Base-by-base conservation (phyloP, 169 alveolate species). In the Plasmodium relictum region DNA sequence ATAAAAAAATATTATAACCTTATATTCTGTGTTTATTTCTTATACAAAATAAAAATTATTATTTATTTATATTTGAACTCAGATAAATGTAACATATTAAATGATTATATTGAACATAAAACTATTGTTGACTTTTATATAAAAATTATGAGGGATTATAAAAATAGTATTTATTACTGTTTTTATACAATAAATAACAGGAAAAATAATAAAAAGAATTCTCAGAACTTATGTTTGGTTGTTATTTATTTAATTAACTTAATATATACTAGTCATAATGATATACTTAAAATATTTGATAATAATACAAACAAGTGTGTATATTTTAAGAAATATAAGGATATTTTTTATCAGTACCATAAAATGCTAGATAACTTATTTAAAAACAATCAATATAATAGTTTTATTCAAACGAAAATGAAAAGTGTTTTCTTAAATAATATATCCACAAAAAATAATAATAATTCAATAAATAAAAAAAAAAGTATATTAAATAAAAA, bases 21-120 rank as follows among this genome's bases (percentile, higher is more conserved):
- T 45, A 6, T 76, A 41, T 45, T 76, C 26, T 76, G 63, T 63
- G 76, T 50, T n/a, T 76, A 76, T 56, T 63, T 76, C 14, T 18
- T 76, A 5, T 76, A 76, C 39, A 76, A 76, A 76, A 48, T 76
- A 41, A 76, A 76, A 41, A 76, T 76, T 14, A n/a, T 63, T 8
- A 63, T 56, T 12, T 63, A 4, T 48, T n/a, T 76, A 48, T 54
- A 63, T 56, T 8, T 76, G 10, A 42, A 76, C 22, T 68, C 45
- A 14, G 9, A 12, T 8, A 45, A 37, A 39, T 62, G 50, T 24
- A 24, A 14, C 12, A 42, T 76, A n/a, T 42, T 76, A 45, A 76
- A 76, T 76, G 89, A 76, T 14, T 18, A 52, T 2, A 39, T 76
- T 0, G 41, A 76, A n/a, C 41, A 14, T 5, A 45, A 54, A 12